phyloP scores from a whole-genome alignment of 2,329 filamentous ascomycete genomes.

The Xylariaceae sp. region DNA sequence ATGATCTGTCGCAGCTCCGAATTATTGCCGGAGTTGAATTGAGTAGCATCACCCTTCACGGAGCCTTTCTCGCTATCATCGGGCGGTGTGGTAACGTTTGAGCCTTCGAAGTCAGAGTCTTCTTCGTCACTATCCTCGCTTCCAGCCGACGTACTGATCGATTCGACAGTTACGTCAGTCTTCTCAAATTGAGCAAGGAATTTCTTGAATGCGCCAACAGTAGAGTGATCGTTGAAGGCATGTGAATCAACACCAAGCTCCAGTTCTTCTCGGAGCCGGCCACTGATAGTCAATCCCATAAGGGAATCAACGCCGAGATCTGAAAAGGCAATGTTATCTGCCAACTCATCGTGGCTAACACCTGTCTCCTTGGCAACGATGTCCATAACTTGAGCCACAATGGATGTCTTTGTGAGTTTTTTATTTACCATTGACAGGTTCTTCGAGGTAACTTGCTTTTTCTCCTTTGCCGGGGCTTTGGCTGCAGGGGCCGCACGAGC shows the following conservation, averaged over 20 bases:
- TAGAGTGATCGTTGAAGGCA: slow-evolving; percentile 51
- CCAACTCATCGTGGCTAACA: slow-evolving; percentile 50
- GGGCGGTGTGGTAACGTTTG: slow-evolving; percentile 49
- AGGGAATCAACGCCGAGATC: slow-evolving; percentile 60
- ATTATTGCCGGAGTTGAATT: slow-evolving; percentile 36
- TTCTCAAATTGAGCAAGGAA: slow-evolving; percentile 37
- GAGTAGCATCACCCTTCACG: slow-evolving; percentile 38
- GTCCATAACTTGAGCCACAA: slow-evolving; percentile 45
- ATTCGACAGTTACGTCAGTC: slow-evolving; percentile 28
- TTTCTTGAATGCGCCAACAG: slow-evolving; percentile 50
- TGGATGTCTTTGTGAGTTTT: slow-evolving; percentile 43
- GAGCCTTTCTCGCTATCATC: slow-evolving; percentile 50
- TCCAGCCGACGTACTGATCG: slow-evolving; percentile 33
- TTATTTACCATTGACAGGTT: slow-evolving; percentile 48
- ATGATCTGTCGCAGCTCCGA: slow-evolving; percentile 49
- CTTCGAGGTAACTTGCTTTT: slow-evolving; percentile 42
- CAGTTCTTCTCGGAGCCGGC: slow-evolving; percentile 54
- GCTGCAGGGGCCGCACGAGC: slow-evolving; percentile 32
- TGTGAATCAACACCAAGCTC: slow-evolving; percentile 51
- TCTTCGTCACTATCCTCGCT: slow-evolving; percentile 43
- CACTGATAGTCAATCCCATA: slow-evolving; percentile 56
- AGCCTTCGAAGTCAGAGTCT: slow-evolving; percentile 46
- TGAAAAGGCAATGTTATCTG: slow-evolving; percentile 52
- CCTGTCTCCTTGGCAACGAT: slow-evolving; percentile 56
- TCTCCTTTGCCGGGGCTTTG: slow-evolving; percentile 37